Evolutionary conservation across 2,329 filamentous ascomycete species (phyloP), one percentile per base, ranked within the genome.

Genomic region (Drechslerella coelobrocha): DNA sequence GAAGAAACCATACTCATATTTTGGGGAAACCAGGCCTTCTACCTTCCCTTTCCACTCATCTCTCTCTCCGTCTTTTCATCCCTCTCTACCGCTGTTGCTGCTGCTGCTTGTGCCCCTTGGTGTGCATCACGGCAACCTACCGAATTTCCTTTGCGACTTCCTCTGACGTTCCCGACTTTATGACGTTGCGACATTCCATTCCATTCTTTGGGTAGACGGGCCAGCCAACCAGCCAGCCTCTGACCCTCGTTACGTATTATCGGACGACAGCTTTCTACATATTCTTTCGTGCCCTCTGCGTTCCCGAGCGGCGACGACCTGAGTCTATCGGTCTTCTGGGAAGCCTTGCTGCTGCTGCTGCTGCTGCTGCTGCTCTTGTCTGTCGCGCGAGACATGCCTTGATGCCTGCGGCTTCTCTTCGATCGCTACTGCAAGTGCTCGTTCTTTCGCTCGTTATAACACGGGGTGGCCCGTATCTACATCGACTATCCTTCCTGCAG

Each of bases 121-220:
- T 56, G n/a, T n/a, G 61, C 65, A 59, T 26, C 56, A 69, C 55
- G 45, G n/a, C 50, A 55, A 50, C 43, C 39, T 59, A 14, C 56
- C 34, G 47, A 54, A 47, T 21, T 51, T 37, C 51, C 52, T 51
- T 17, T 47, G 41, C 37, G 24, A 45, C 47, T 19, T 43, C 29
- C 54, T 50, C 24, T 59, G 54, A 43, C 47, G 57, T 60, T 71
- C 66, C 66, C 61, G 59, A 60, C 56, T 61, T 41, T 12, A 61
- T 47, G 57, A 71, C 62, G 66, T 55, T 60, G 39, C 59, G 59
- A 55, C 53, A 71, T 63, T 69, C 43, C 27, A 69, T 69, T 71
- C 53, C 66, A 71, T 71, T 71, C 66, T 62, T 63, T 63, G 59
- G 59, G 52, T 71, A 71, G 66, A 71, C 66, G 59, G 65, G 56